Evolutionary conservation across 495 filamentous ascomycete genomes (phyloP), one percentile per base, ranked within the genome.

Genomic region (Stereocaulon alpinum): DNA sequence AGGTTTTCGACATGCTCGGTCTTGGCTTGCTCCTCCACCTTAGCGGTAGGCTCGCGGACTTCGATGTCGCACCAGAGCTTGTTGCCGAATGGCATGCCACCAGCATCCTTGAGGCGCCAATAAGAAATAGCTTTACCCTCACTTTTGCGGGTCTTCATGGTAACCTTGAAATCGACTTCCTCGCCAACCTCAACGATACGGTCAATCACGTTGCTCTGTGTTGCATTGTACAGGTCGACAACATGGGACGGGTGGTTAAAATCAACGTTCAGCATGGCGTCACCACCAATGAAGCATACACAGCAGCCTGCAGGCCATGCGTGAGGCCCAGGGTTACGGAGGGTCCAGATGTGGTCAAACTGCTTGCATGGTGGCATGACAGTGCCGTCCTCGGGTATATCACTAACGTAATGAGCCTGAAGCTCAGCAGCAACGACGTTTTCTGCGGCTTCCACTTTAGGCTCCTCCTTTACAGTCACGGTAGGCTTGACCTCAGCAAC

Each of bases 21-120:
- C 54, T 63, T 53, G 30, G 51, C 40, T 45, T 18, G 61, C 42
- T 65, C 57, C 61, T 71, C 65, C 22, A 59, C 61, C 62, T 70
- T 69, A 29, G 67, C 27, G 27, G 53, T 54, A 43, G 67, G 53
- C n/a, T 60, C 43, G 44, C 58, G 60, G 64, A 96, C 87, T 56
- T 82, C 78, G 63, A 99, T 78, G 61, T 96, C 90, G 69, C 92
- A 96, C 93, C 93, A 99, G 40, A 99, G 76, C 66, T 87, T 85
- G 73, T 95, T 88, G 50, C 93, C 93, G 61, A 99, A 96, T 45
- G 86, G 83, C 58, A 77, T 76, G 32, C 92, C 90, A 61, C 91
- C 85, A 29, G 84, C 79, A 49, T 87, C 80, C 63, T 90, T 93
- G 65, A 97, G 79, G 59, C 91, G 89, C 94, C 94, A 99, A 79